Base-by-base conservation (phyloP, 192 early-diverging fungal genomes). In the Podochytrium sp. region DNA sequence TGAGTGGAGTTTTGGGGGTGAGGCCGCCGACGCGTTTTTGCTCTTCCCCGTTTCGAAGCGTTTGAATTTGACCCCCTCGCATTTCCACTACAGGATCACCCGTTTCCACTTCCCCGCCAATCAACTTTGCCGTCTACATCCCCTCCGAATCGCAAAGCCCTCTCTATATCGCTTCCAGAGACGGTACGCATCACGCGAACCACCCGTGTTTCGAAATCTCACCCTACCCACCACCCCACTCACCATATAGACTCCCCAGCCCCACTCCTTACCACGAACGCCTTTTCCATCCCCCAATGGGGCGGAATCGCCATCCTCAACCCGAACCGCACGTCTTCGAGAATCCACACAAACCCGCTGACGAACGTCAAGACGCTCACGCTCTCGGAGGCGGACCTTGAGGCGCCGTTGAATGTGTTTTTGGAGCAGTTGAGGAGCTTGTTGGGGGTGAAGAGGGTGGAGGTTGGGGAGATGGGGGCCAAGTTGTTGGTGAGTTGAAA, bases 251-350 rank as follows among this genome's bases (percentile, higher is more conserved):
- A 62, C 12, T 12, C 18, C 27, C 41, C 23, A 34, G 23, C 71
- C 0, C 38, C 80, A 37, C 66, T 80, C 30, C 59, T 89, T 1
- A 34, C 60, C 35, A 89, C 81, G 59, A 95, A 96, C 72, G 92
- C 95, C 2, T 99, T 98, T 73, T 68, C 96, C 33, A 91, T 98
- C 47, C 93, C 95, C 40, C 91, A 92, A 27, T 99, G 96, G 96
- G 98, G 98, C 34, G 98, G 96, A n/a, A 83, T 96, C 35, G 76
- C 81, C 2, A 87, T 99, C 52, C 68, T 80, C 6, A 96, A 95
- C 40, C 85, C 86, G 4, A 76, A 86, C 29, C 78, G 33, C 70
- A 18, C 65, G 58, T 18, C 58, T 23, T 38, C 64, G 40, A 0
- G 34, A 29, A 42, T 32, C 53, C 64, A 4, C 25, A 33, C 65